These are phyloP conservation scores for Nymphaea colorata DNA, from an alignment of 164 flowering plant genomes.

Conservation along the genomic window DNA sequence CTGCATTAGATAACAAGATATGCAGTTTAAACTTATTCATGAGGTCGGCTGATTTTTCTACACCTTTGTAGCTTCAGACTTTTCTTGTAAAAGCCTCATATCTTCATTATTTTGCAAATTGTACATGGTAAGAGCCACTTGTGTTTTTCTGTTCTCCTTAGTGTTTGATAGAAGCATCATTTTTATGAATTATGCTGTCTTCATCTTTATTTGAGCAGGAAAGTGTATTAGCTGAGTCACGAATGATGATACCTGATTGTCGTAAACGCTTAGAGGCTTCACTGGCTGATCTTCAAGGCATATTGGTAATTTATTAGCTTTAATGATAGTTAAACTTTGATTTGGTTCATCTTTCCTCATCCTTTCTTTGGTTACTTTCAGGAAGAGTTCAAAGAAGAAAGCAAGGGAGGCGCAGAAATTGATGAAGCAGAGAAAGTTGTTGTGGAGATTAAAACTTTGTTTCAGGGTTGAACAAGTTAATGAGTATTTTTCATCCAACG, in stretches of 20 bases:
- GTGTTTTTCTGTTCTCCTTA: too few species aligned
- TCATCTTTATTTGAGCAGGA: constrained; percentile 30
- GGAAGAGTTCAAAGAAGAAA: constrained; percentile 54
- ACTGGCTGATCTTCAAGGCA: constrained; percentile 57
- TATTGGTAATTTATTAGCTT: constrained; percentile 30
- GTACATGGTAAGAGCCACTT: too few species aligned
- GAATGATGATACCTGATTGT: constrained; percentile 98
- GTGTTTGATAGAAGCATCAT: too few species aligned
- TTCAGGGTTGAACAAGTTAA: constrained; percentile 31
- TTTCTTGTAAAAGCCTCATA: too few species aligned
- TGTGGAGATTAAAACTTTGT: constrained; percentile 36
- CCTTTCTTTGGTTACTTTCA: constrained; percentile 14
- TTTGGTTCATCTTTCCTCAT: background rate
- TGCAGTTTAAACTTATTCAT: too few species aligned
- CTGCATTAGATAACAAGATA: too few species aligned
- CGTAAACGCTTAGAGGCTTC: constrained; percentile 76
- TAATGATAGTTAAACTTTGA: background rate
- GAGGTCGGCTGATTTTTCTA: too few species aligned
- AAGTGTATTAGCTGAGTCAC: constrained; percentile 90
- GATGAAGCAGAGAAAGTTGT: constrained; percentile 46
- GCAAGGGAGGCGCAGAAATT: constrained; percentile 45
- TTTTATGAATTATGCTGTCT: background rate
- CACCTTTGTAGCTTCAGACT: too few species aligned
- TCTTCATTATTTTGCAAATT: too few species aligned
- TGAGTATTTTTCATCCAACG: too few species aligned